A percentile compares a stretch with the other conserved stretches of the same genome.
These are phyloP conservation scores for Alternaria hordeiaustralica DNA, from an alignment of 2,329 filamentous ascomycete species.

Conservation along the genomic window DNA sequence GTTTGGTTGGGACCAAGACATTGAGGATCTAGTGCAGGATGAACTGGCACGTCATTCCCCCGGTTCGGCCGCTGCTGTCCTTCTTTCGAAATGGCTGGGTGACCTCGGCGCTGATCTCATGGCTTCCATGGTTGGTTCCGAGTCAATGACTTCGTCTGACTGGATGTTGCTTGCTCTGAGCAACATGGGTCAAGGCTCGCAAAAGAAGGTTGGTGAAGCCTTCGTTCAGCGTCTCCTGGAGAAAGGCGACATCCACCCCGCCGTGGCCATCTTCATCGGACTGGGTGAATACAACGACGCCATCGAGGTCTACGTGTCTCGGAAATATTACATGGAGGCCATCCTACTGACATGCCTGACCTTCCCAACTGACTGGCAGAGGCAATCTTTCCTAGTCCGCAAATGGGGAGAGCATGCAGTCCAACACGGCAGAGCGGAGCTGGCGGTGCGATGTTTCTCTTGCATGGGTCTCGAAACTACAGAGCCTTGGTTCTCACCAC, in stretches of 20 bases:
- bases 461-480: constrained; percentile 85
- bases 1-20: constrained; percentile 92
- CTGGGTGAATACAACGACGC: constrained; percentile 93
- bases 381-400: constrained; percentile 83
- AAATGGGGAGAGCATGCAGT: constrained; percentile 96
- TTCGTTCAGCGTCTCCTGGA: constrained; percentile 91
- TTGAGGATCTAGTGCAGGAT: constrained; percentile 80
- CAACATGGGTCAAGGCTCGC: constrained; percentile 76
- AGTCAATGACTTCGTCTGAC: constrained; percentile 90
- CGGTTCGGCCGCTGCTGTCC: constrained; percentile 78
- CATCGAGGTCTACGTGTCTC: constrained; percentile 93
- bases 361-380: constrained; percentile 86
- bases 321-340: constrained; percentile 90
- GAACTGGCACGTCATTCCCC: constrained; percentile 77
- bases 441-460: constrained; percentile 92
- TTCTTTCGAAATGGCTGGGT: constrained; percentile 91
- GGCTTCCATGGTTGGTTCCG: constrained; percentile 73
- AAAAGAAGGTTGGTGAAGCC: constrained; percentile 87
- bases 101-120: constrained; percentile 83
- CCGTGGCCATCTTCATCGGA: constrained; percentile 89
- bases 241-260: constrained; percentile 87
- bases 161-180: constrained; percentile 97
- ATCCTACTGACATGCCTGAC: constrained; percentile 84
- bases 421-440: constrained; percentile 82
- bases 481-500: constrained; percentile 87